phyloP scores from a whole-genome alignment of 208 protist genomes.

The Acanthamoeba lenticulata region DNA sequence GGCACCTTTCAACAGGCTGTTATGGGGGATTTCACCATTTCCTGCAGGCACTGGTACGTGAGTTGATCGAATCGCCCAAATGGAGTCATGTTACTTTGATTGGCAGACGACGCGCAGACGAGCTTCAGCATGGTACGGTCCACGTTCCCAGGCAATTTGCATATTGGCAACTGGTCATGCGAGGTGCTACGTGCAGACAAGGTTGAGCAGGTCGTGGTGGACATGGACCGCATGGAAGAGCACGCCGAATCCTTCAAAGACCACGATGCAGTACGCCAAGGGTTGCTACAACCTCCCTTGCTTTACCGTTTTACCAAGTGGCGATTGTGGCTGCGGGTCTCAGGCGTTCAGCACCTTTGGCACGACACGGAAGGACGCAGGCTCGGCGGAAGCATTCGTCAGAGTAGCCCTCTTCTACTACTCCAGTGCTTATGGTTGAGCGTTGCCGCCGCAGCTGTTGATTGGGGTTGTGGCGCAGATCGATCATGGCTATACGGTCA shows the following conservation, averaged over 20 bases:
- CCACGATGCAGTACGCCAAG: not conserved
- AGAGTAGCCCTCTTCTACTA: not conserved
- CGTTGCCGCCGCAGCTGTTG: not conserved
- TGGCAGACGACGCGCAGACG: not conserved
- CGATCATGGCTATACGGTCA: conserved; percentile 28
- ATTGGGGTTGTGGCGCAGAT: not conserved
- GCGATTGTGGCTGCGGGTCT: not conserved
- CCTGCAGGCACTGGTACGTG: not conserved
- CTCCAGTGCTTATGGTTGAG: not conserved
- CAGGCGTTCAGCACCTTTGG: conserved; percentile 71
- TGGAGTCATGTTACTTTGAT: conserved; percentile 66
- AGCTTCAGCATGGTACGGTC: conserved; percentile 21
- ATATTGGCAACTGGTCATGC: not conserved
- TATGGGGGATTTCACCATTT: not conserved
- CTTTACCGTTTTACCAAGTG: not conserved
- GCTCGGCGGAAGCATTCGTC: conserved; percentile 35
- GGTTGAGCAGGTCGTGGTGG: conserved; percentile 73
- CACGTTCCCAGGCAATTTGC: not conserved
- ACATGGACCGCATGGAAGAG: conserved; percentile 68
- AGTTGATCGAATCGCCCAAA: conserved; percentile 3
- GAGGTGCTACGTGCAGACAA: conserved; percentile 53
- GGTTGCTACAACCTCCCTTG: not conserved
- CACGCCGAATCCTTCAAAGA: conserved; percentile 64
- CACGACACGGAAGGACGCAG: conserved; percentile 67
- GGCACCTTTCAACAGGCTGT: not conserved